phyloP scores from a whole-genome alignment of 169 alveolate species.

The Neospora caninum region DNA sequence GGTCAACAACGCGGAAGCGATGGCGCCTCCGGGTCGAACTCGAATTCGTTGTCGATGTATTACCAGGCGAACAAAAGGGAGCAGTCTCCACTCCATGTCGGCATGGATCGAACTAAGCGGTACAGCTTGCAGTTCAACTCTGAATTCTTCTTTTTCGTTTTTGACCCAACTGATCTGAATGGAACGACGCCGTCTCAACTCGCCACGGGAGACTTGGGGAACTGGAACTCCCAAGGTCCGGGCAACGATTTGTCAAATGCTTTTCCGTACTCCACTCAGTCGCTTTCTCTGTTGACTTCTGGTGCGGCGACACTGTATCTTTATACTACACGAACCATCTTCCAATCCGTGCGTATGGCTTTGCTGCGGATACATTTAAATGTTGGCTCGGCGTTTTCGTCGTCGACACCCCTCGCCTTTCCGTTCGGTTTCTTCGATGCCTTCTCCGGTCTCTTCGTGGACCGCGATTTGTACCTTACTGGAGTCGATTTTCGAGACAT shows the following conservation, averaged over 20 bases:
- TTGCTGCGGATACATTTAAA: constrained; percentile 22
- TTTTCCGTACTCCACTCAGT: background rate
- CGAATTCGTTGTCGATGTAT: background rate
- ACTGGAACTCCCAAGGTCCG: background rate
- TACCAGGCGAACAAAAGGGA: constrained; percentile 23
- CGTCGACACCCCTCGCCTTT: background rate
- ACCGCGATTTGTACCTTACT: background rate
- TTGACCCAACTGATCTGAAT: background rate
- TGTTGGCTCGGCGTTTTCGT: background rate
- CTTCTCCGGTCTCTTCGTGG: background rate
- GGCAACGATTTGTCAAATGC: background rate
- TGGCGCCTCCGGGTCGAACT: background rate
- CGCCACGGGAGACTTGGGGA: background rate
- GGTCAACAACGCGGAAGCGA: background rate
- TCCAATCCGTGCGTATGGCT: constrained; percentile 32
- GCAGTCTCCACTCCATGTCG: background rate
- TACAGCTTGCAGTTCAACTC: constrained; percentile 33
- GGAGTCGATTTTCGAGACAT: constrained; percentile 18
- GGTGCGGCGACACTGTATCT: constrained; percentile 15
- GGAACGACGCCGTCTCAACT: background rate
- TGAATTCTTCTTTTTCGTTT: constrained; percentile 33
- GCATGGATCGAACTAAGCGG: constrained; percentile 23
- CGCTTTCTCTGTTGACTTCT: constrained; percentile 20
- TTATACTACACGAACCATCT: constrained; percentile 32
- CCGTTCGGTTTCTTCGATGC: background rate